Percentiles rank a stretch among this genome's conserved stretches.
These are phyloP conservation scores for Didymella pinodella DNA, from an alignment of 2,329 filamentous ascomycete species.

Conservation along the genomic window DNA sequence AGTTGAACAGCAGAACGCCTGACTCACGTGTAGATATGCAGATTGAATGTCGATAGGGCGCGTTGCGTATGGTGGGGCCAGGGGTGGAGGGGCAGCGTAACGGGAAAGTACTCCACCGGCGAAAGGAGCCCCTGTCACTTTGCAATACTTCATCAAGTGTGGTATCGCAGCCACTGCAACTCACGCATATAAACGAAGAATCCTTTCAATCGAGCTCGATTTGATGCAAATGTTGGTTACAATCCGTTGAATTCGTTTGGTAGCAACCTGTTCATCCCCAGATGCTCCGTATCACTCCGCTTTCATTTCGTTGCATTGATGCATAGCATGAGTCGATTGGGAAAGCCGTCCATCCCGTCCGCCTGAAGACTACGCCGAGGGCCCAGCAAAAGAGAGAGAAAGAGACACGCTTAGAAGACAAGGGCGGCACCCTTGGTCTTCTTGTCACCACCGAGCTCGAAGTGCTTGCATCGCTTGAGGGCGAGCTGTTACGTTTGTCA, in stretches of 20 bases:
- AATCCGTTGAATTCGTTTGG: conserved; percentile 47
- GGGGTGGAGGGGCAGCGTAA: conserved; percentile 37
- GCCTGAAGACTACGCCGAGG: conserved; percentile 51
- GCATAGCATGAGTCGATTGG: conserved; percentile 46
- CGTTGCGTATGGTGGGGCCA: conserved; percentile 21
- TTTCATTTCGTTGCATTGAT: conserved; percentile 40
- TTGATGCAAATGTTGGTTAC: conserved; percentile 53
- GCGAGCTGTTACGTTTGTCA: conserved; percentile 77
- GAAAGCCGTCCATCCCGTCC: conserved; percentile 47
- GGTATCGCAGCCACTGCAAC: background rate
- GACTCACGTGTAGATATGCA: conserved; percentile 8
- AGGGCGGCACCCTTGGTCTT: conserved; percentile 99
- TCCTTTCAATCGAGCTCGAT: conserved; percentile 51
- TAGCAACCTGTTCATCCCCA: conserved; percentile 46
- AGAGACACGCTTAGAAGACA: conserved; percentile 85
- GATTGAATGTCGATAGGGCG: conserved; percentile 13
- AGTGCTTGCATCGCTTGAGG: conserved; percentile 99
- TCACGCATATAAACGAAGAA: conserved; percentile 5
- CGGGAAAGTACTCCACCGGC: conserved; percentile 11
- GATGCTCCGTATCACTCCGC: conserved; percentile 38
- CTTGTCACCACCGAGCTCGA: conserved; percentile 99
- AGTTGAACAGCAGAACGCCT: background rate
- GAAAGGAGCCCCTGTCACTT: background rate
- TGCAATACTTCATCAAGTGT: background rate
- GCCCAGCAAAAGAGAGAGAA: conserved; percentile 52